phyloP scores from a whole-genome alignment of 2,329 filamentous ascomycete genomes.

The Neofusicoccum umdonicola region DNA sequence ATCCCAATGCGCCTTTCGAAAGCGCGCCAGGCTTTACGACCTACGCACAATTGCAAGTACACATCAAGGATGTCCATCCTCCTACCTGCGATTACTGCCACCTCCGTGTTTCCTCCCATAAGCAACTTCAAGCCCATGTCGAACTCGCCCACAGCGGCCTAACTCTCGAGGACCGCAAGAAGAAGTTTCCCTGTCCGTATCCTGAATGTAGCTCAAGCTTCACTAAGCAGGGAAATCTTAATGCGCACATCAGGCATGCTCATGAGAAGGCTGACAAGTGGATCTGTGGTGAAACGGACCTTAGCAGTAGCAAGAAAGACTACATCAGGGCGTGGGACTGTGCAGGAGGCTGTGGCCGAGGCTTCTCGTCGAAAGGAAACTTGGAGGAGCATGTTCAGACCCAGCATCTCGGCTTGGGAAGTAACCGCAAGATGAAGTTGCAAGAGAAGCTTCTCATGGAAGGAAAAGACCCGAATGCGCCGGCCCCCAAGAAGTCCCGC shows the following conservation, averaged over 20 bases:
- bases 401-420: conserved; percentile 67
- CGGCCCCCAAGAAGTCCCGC: neutral
- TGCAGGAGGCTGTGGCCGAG: conserved; percentile 68
- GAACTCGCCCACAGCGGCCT: conserved; percentile 64
- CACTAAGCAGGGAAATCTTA: conserved; percentile 79
- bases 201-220: conserved; percentile 72
- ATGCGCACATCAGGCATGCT: conserved; percentile 71
- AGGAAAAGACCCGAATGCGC: conserved; percentile 1
- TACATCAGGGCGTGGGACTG: conserved; percentile 62
- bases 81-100: conserved; percentile 74
- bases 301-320: conserved; percentile 51
- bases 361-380: conserved; percentile 72
- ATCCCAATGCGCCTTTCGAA: conserved; percentile 39
- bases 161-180: conserved; percentile 56
- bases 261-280: conserved; percentile 74
- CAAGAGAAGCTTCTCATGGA: conserved; percentile 40
- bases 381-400: conserved; percentile 83
- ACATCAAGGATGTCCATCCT: conserved; percentile 70
- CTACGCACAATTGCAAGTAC: conserved; percentile 66
- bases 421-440: conserved; percentile 36
- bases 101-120: conserved; percentile 58
- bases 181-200: conserved; percentile 65
- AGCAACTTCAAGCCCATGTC: conserved; percentile 62
- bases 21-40: conserved; percentile 60
- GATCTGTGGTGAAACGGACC: conserved; percentile 70